Base-by-base conservation (phyloP, 306 rosid genomes). In the Herpetospermum pedunculosum region DNA sequence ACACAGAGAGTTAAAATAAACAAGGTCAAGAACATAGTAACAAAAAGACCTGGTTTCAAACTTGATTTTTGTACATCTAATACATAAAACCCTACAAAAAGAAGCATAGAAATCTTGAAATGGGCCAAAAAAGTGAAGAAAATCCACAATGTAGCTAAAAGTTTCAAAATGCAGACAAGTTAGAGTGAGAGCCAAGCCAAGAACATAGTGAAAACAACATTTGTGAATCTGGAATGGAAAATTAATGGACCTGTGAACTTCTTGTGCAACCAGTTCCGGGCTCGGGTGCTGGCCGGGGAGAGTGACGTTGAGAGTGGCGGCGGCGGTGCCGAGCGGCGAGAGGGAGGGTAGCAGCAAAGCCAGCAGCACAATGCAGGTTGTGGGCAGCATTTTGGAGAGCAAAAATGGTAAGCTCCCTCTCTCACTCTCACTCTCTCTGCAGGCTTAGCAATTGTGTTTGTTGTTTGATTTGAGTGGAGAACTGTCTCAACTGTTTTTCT, bases 211-310 rank as follows among this genome's bases (percentile, higher is more conserved):
- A 26, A 19, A 64, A 19, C 48, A 67, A 44, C 73, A 41, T 67
- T 23, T 15, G 16, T 40, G 73, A n/a, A 60, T 59, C 67, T 28
- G 70, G 34, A 14, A 43, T 46, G 57, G 41, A 69, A 25, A 26
- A 46, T 25, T n/a, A 23, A 26, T 19, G 26, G 73, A 90, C 98
- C 97, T 85, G 34, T 93, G 93, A 81, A 90, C 90, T 80, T 90
- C 88, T 26, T 76, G 90, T 4, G 82, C 98, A 50, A 93, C 97
- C 37, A 88, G 81, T 21, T 93, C 96, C 0, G 98, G 98, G 78
- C 86, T 82, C 6, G 98, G 98, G 62, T 93, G 97, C 37, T 90
- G 87, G 15, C 98, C 97, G 0, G 97, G 87, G 47, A 93, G 90
- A 72, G 93, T 93, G 78, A 88, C 70, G 85, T 90, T 92, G 79